Base-by-base conservation (phyloP, 768 basidiomycete species). In the Panellus pusillus region DNA sequence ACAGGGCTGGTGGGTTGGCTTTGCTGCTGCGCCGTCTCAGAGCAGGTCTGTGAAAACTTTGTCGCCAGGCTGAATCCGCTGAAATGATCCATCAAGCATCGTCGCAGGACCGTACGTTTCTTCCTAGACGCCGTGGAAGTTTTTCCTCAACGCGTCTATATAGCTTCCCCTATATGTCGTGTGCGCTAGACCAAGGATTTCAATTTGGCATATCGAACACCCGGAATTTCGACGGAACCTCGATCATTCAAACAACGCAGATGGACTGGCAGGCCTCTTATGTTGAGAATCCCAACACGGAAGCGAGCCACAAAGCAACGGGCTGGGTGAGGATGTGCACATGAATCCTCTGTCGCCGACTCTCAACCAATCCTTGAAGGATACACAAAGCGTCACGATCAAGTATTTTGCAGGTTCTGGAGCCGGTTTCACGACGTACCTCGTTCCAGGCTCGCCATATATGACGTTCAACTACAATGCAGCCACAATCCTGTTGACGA, bases 391-490 rank as follows among this genome's bases (percentile, higher is more conserved):
- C 2, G 67, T 72, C 53, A 72, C 71, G 1, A 53, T 70, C n/a
- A 69, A 72, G 52, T 72, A 70, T 52, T 70, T 72, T 44, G 64
- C 66, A 15, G 60, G 65, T 1, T 53, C 64, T 15, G 68, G 66
- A 44, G 67, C 68, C 2, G 58, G 58, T 20, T 58, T 70, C 43
- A 72, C 68, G 1, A 69, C 65, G 41, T 68, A 66, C 44, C 52
- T 70, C 39, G 65, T 70, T 1, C 70, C 70, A 7, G 71, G 71
- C 9, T 68, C 70, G 1, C 70, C 70, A 4, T 72, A 71, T 38
- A 63, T 72, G 37, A 69, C 70, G 13, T 68, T 72, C 37, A 62
- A 62, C 11, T 72, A 63, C 52, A 62, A 65, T 6, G 56, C 61
- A 9, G 68, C 71, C 5, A 72, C 68, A 2, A 69, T 70, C 20